Evolutionary conservation across 2,329 filamentous ascomycete species (phyloP).

Genomic region (Coniochaeta hoffmannii): DNA sequence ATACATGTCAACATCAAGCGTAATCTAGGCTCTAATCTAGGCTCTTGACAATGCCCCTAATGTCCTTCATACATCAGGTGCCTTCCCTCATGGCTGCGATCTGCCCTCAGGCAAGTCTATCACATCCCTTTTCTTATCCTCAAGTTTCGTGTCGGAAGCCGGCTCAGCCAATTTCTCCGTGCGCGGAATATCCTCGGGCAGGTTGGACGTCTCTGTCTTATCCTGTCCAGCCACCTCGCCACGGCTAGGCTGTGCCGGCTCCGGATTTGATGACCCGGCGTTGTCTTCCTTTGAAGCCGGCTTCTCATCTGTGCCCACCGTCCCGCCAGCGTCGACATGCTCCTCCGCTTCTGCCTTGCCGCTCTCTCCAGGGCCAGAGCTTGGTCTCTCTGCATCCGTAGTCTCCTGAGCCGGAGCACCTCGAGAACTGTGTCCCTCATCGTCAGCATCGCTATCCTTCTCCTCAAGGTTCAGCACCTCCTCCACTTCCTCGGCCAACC

Average conservation of each 20-base stretch:
- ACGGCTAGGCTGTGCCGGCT: neutral
- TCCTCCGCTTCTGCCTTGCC: neutral
- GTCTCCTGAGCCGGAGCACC: neutral
- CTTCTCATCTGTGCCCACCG: neutral
- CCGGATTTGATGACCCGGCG: neutral
- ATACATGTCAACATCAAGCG: neutral
- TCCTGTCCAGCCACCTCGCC: neutral
- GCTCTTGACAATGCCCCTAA: neutral
- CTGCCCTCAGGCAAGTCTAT: neutral
- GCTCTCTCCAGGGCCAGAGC: neutral
- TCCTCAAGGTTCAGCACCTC: constrained; percentile 16
- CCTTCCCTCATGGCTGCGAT: neutral
- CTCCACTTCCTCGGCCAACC: constrained; percentile 23
- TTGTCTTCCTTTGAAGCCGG: neutral
- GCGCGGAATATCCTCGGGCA: neutral
- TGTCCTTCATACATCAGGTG: neutral
- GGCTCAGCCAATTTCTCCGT: neutral
- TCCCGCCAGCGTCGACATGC: neutral
- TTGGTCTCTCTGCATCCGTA: neutral
- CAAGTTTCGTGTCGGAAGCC: neutral
- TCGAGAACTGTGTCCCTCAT: constrained; percentile 1
- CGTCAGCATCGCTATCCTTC: constrained; percentile 3
- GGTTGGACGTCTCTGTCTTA: neutral
- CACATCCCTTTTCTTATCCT: neutral
- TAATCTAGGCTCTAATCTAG: neutral